Evolutionary conservation across 495 filamentous ascomycete species (phyloP), one percentile per base, ranked within the genome.

Genomic region (Geopyxis carbonaria): DNA sequence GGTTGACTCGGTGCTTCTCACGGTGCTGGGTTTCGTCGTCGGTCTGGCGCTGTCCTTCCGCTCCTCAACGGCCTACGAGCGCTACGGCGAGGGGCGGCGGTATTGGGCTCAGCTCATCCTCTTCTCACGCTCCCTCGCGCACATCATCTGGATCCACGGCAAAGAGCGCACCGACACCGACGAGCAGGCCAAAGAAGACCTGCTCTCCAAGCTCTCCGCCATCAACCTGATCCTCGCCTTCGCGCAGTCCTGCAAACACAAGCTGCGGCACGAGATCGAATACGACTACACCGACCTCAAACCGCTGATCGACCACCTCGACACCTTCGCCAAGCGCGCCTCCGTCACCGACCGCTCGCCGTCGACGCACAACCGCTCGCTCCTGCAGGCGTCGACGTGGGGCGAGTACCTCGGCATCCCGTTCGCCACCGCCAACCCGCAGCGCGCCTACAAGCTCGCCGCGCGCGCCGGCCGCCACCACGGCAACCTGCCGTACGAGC

Each of bases 1-100:
- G 15, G 73, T 89, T 19, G 67, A 69, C 45, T 71, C 66, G 16
- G 66, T 85, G 38, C 65, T 93, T 6, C 68, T 93, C 23, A 91
- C 81, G 10, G 76, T 91, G 8, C 71, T 81, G 20, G 83, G 82
- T 75, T 89, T 93, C 64, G 80, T 91, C 44, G 80, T 93, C 48
- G 79, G 76, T 65, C 58, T 91, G 52, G 69, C 78, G 0, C 62
- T 93, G 45, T 82, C 77, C 16, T 89, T 93, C 62, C 75, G 82
- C 34, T 80, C 72, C 46, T 79, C 79, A 0, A 84, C 80, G 11
- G 83, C 82, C 4, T 93, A 93, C 51, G 83, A 91, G 57, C 75
- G 80, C 51, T 70, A 65, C 25, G 38, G 25, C 22, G 50, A 55
- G 25, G 51, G 51, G 23, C 47, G 51, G 32, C 53, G 46, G 49